Evolutionary conservation across 257 asterid species (phyloP), one percentile per base, ranked within the genome.

Genomic region (Avicennia marina): DNA sequence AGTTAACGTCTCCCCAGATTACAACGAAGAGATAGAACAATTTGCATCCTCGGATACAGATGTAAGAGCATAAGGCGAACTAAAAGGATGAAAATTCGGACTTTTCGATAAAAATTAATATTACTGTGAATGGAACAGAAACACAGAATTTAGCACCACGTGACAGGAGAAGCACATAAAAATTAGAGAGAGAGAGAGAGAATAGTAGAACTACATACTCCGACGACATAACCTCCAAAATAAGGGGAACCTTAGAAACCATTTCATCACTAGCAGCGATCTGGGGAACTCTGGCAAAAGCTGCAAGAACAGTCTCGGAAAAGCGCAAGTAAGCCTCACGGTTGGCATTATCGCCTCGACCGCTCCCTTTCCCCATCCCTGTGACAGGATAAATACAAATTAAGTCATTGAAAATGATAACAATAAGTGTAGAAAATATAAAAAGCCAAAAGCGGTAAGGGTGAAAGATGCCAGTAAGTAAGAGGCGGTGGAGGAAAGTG

Each of bases 401-500:
- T 53, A 44, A 11, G 41, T 2, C 10, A 36, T 36, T 11, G 17
- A 13, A 24, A 32, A 51, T n/a, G n/a, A 47, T 7, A 11, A 47
- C 27, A 4, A 2, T 6, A 4, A 2, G 22, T 15, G 13, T 29
- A 7, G 7, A 26, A 24, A 22, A 12, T 19, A 29, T 4, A 6
- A 2, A 13, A n/a, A 4, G 17, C 4, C 36, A 13, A 10, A 20
- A 58, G 11, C 17, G 20, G 25, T 6, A 68, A 31, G 4, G 4
- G 19, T 1, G 12, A 6, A 40, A 11, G 15, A 39, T 54, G 79
- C 96, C 96, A 2, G 98, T 87, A 56, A 71, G 81, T 4, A 91
- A 65, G 62, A 91, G 90, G 44, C 94, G 94, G 62, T 69, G 82
- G 40, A 91, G 82, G 72, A 91, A 91, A 56, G 75, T 78, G 65